Evolutionary conservation across 1,284 basidiomycete genomes (phyloP).

Genomic region (Porphyrellus sp.): DNA sequence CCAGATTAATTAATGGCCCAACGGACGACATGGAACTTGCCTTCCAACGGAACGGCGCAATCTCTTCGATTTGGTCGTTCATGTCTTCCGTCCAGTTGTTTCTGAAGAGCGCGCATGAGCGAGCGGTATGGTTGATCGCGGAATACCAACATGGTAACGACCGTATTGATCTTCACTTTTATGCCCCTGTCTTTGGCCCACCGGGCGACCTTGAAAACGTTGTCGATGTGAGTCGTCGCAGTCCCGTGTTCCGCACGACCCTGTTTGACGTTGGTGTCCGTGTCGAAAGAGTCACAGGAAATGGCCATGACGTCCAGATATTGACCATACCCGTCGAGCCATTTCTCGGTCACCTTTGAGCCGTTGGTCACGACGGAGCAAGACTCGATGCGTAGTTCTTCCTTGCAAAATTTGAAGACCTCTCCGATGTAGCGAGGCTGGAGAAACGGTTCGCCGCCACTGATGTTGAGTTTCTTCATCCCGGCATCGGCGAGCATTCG

Average conservation of each 20-base stretch:
- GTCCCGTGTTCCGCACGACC: conserved; percentile 37
- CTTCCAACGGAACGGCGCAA: conserved; percentile 32
- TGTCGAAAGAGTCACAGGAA: conserved; percentile 42
- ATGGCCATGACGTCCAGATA: conserved; percentile 45
- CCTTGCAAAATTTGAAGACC: conserved; percentile 41
- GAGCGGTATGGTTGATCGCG: too few species aligned
- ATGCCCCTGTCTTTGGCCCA: conserved; percentile 38
- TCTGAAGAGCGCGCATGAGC: conserved; percentile 10
- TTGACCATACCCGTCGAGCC: conserved; percentile 39
- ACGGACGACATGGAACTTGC: background rate
- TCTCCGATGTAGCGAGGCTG: conserved; percentile 40
- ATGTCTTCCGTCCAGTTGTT: conserved; percentile 39
- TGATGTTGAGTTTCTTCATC: conserved; percentile 45
- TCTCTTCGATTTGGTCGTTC: conserved; percentile 28
- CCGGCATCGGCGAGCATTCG: conserved; percentile 37
- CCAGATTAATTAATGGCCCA: background rate
- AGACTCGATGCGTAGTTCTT: conserved; percentile 39
- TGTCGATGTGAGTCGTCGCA: conserved; percentile 27
- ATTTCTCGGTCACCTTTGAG: conserved; percentile 42
- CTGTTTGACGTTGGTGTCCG: conserved; percentile 37
- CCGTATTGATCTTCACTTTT: conserved; percentile 41
- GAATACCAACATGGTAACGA: conserved; percentile 32
- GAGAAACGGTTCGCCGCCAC: conserved; percentile 43
- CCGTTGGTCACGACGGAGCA: conserved; percentile 42
- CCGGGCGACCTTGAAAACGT: conserved; percentile 37